Base-by-base conservation (phyloP, 108 stramenopile species). In the Asterionellopsis glacialis region DNA sequence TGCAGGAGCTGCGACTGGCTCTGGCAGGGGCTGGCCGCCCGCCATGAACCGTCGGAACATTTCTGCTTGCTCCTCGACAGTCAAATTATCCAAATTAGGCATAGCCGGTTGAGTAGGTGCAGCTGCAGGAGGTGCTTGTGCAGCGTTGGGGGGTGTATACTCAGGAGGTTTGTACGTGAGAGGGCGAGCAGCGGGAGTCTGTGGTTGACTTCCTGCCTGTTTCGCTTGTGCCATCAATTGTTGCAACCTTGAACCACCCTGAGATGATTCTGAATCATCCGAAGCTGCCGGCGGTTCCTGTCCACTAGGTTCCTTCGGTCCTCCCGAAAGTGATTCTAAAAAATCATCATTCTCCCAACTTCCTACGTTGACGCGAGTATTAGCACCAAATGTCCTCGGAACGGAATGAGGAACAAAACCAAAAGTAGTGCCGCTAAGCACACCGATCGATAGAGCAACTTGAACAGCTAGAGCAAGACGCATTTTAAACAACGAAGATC, bases 311-410 rank as follows among this genome's bases (percentile, higher is more conserved):
- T 68, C 59, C 64, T 45, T 40, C 38, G 48, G 0, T 50, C 61
- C 55, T 40, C 67, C 61, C 10, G 63, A 64, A 11, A 83, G 65
- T 24, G 75, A 60, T 0, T 72, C 51, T 11, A 82, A 68, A 53
- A 82, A 85, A 62, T 82, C 80, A 18, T 56, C 57, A 45, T 85
- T 85, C 68, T 85, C 84, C 84, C 80, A 81, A 53, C 33, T 33
- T 33, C 33, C 33, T 5, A 33, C 33, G 5, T 33, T 2, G 7
- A 33, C 7, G 33, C 33, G 33, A 33, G 33, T 33, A 33, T 33
- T 33, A 33, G 5, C 7, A 33, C 33, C 33, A 33, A 33, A 33
- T 7, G 33, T 33, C 33, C 33, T 33, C 7, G 33, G 33, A 33
- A 33, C 7, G 33, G 33, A 33, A 5, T 33, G 33, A 33, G 33